Evolutionary conservation across 306 rosid genomes (phyloP).

Genomic region (Fagus sylvatica): DNA sequence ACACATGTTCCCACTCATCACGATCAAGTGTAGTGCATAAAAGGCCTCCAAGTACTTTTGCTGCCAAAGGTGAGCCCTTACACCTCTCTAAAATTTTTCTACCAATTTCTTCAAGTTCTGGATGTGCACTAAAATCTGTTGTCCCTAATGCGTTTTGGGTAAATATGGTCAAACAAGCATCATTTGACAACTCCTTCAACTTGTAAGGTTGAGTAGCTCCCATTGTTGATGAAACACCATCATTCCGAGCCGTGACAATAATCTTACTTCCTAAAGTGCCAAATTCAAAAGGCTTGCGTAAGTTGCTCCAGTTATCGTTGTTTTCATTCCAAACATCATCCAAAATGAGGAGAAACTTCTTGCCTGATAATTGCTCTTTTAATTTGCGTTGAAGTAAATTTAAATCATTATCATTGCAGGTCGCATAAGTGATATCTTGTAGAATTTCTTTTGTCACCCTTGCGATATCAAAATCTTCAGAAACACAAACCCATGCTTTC

Average conservation of each 20-base stretch:
- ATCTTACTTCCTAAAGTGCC: not conserved
- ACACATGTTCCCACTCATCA: not conserved
- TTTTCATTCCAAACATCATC: not conserved
- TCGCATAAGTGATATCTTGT: not conserved
- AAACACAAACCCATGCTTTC: not conserved
- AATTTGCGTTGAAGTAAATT: not conserved
- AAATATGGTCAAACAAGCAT: not conserved
- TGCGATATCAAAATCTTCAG: not conserved
- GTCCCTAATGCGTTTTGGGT: not conserved
- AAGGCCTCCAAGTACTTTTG: slow-evolving; percentile 9
- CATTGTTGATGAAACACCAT: not conserved
- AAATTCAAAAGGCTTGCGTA: not conserved
- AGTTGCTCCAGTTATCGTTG: not conserved
- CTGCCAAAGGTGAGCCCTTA: not conserved
- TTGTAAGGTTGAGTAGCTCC: not conserved
- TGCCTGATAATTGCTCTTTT: not conserved
- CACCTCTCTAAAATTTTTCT: not conserved
- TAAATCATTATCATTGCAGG: not conserved
- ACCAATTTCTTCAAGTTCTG: not conserved
- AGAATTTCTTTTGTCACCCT: not conserved
- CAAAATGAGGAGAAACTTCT: not conserved
- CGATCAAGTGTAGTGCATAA: not conserved
- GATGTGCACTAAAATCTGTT: not conserved
- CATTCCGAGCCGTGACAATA: slow-evolving; percentile 9
- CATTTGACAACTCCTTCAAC: not conserved